phyloP scores from a whole-genome alignment of 2,329 filamentous ascomycete genomes.

The Colletotrichum sidae region DNA sequence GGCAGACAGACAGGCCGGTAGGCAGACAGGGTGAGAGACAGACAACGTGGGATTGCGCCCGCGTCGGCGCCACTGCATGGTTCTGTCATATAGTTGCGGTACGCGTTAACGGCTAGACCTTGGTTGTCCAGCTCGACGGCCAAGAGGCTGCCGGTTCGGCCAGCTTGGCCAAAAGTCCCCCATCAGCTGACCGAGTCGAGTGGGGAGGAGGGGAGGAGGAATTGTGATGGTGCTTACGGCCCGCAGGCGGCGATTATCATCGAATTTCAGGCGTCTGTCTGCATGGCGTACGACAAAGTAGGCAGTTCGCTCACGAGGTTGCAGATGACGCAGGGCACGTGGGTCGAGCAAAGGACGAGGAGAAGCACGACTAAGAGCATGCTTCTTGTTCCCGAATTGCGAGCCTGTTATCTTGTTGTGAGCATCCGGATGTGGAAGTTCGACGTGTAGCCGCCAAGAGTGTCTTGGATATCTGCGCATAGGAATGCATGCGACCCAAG shows the following conservation, averaged over 20 bases:
- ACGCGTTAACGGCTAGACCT: background rate
- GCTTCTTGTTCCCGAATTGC: background rate
- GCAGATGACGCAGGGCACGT: slow-evolving; percentile 13
- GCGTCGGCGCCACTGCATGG: slow-evolving; percentile 13
- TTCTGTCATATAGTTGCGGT: background rate
- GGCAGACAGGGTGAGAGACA: slow-evolving; percentile 1
- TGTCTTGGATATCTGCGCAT: background rate
- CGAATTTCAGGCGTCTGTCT: background rate
- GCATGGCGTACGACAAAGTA: background rate
- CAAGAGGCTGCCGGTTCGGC: slow-evolving; percentile 3
- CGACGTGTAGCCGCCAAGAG: slow-evolving; percentile 22
- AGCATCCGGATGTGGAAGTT: slow-evolving; percentile 24
- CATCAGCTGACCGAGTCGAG: slow-evolving; percentile 14
- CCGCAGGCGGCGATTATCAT: no score
- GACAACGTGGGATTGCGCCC: slow-evolving; percentile 12
- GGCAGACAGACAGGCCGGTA: background rate
- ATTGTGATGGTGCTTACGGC: no score
- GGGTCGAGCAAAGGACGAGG: slow-evolving; percentile 7
- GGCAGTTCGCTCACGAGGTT: slow-evolving; percentile 6
- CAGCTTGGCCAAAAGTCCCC: background rate
- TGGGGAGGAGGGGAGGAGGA: background rate
- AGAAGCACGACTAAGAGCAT: slow-evolving; percentile 9
- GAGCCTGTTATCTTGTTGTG: slow-evolving; percentile 27
- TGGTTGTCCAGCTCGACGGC: background rate
- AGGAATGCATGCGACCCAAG: slow-evolving; percentile 26